These are phyloP conservation scores for Acorus calamus DNA, from an alignment of 106 monocot genomes.

Conservation along the genomic window DNA sequence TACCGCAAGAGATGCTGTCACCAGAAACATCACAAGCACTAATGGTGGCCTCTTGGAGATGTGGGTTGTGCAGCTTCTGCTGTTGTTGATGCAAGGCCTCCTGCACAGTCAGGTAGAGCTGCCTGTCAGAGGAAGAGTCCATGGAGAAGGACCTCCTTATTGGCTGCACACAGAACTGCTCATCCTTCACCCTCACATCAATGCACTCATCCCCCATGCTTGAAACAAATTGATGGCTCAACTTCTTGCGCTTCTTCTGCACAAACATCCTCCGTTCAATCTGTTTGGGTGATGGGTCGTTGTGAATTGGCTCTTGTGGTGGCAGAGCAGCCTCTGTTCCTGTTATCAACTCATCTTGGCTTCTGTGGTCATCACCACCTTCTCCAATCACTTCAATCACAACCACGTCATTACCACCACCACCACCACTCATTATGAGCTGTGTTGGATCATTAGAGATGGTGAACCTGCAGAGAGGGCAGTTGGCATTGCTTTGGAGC, in stretches of 20 bases:
- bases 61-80: not conserved
- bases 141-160: constrained; percentile 70
- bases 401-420: not conserved
- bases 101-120: constrained; percentile 37
- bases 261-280: not conserved
- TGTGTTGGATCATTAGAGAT: constrained; percentile 8
- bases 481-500: constrained; percentile 51
- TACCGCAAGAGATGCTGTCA: not conserved
- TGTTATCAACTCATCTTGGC: not conserved
- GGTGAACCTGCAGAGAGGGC: constrained; percentile 54
- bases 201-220: constrained; percentile 71
- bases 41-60: constrained; percentile 1
- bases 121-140: constrained; percentile 47
- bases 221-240: not conserved
- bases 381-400: constrained; percentile 3
- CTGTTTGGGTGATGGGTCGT: not conserved
- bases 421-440: not conserved
- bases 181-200: constrained; percentile 24
- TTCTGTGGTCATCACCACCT: not conserved
- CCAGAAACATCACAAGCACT: not conserved
- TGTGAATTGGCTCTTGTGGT: not conserved
- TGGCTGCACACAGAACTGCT: constrained; percentile 30
- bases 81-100: constrained; percentile 22
- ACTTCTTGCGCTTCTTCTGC: constrained; percentile 13
- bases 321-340: not conserved